Base-by-base conservation (phyloP, 2,329 filamentous ascomycete species). In the Trichoderma harzianum region DNA sequence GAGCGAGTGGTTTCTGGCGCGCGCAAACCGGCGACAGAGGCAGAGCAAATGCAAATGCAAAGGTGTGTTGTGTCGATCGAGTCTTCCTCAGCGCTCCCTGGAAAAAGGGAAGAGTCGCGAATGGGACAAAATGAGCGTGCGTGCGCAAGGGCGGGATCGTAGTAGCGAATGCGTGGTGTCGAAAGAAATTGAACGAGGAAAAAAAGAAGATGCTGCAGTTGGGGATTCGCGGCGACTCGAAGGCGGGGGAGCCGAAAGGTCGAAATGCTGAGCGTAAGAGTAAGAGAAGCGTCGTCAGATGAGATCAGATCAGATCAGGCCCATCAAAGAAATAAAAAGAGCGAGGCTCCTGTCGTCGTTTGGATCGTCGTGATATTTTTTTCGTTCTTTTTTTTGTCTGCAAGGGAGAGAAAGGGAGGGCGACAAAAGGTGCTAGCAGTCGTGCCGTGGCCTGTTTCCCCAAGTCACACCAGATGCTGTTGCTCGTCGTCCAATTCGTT, bases 11-110 rank as follows among this genome's bases (percentile, higher is more conserved):
- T 74, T 75, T 36, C 58, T 18, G 73, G 67, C 72, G 72, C 70
- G 70, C 70, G 70, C 64, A 71, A 72, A 53, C 64, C 70, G 73
- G 73, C 73, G 69, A 74, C 74, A 55, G 69, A 74, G 70, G 72
- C 75, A 72, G 72, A 21, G 47, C 34, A 36, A 36, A 36, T 36
- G 34, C n/a, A 34, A 12, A 43, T 26, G 24, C 34, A 30, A 10
- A 12, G 57, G 36, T 55, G 28, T 63, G 18, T 39, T 18, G n/a
- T 21, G 12, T 76, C 72, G 73, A 21, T 63, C 30, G 43, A 63
- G 66, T 32, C 28, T 53, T 62, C 11, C 55, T 57, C 51, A 61
- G 62, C 26, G 36, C 43, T 70, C 69, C 61, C 51, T 55, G 39
- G 61, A 53, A 28, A 28, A 65, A 58, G 34, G 51, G 60, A 28